Evolutionary conservation across 192 early-diverging fungal species (phyloP).

Genomic region (Mortierella alpina): DNA sequence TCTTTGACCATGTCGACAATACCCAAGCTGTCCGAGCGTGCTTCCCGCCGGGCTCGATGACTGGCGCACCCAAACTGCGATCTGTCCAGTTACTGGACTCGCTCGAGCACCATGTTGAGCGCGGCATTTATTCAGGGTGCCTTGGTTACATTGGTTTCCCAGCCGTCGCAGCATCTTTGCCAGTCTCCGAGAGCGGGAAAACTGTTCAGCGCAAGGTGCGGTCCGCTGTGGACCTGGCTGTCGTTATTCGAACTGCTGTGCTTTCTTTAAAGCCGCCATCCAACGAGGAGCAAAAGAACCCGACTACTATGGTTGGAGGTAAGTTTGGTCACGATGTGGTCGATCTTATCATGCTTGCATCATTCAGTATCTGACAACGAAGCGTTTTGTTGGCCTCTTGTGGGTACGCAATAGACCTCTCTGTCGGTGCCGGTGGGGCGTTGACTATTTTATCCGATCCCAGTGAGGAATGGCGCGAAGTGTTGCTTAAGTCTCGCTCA

Average conservation of each 20-base stretch:
- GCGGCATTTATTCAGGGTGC: slow-evolving; percentile 91
- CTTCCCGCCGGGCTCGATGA: slow-evolving; percentile 98
- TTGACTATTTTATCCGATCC: slow-evolving; percentile 90
- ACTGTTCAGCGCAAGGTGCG: slow-evolving; percentile 5
- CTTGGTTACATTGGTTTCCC: slow-evolving; percentile 81
- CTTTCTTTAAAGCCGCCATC: slow-evolving; percentile 29
- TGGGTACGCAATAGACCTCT: slow-evolving; percentile 68
- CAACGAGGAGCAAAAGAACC: slow-evolving; percentile 4
- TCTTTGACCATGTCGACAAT: slow-evolving; percentile 68
- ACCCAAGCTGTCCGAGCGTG: slow-evolving; percentile 79
- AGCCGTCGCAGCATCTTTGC: slow-evolving; percentile 56
- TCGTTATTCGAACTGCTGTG: slow-evolving; percentile 93
- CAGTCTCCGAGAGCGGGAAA: not conserved
- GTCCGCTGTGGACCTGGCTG: slow-evolving; percentile 56
- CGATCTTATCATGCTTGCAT: not conserved
- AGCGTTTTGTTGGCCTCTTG: no score
- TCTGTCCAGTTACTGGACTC: slow-evolving; percentile 81
- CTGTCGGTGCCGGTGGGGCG: slow-evolving; percentile 94
- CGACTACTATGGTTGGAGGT: slow-evolving; percentile 26
- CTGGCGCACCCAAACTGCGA: slow-evolving; percentile 94
- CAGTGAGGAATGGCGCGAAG: slow-evolving; percentile 88
- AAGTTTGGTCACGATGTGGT: slow-evolving; percentile 1
- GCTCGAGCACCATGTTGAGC: slow-evolving; percentile 73
- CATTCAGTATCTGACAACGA: not conserved
- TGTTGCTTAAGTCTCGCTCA: slow-evolving; percentile 79